phyloP scores from a whole-genome alignment of 2,329 filamentous ascomycete genomes.

The Emergomyces orientalis region DNA sequence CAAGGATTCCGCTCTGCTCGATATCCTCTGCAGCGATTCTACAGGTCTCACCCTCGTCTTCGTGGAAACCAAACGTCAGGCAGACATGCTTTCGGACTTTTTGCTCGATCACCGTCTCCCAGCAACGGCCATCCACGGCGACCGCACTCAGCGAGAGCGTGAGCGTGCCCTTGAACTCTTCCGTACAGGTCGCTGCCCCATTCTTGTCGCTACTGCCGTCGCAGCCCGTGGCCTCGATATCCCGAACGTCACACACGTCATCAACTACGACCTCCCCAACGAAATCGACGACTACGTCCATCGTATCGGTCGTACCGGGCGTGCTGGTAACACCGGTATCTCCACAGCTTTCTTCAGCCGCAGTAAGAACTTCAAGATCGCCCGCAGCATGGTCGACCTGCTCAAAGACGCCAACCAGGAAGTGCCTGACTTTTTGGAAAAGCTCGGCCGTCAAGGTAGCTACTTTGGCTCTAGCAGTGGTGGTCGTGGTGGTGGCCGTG shows the following conservation, averaged over 20 bases:
- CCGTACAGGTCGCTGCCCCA: conserved; percentile 89
- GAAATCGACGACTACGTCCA: conserved; percentile 99
- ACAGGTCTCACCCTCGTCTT: conserved; percentile 92
- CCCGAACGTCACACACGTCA: conserved; percentile 89
- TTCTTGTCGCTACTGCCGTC: conserved; percentile 92
- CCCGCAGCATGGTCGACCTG: conserved; percentile 91
- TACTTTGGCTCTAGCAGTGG: conserved; percentile 63
- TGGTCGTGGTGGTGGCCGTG: conserved; percentile 56
- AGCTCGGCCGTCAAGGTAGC: conserved; percentile 87
- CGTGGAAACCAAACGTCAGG: conserved; percentile 99
- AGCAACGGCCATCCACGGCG: conserved; percentile 95
- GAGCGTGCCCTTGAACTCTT: conserved; percentile 97
- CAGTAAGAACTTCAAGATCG: conserved; percentile 84
- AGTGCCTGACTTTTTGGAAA: conserved; percentile 87
- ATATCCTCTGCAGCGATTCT: conserved; percentile 86
- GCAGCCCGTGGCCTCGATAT: conserved; percentile 89
- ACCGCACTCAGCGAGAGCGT: conserved; percentile 97
- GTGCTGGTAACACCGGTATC: conserved; percentile 97
- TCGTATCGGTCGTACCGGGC: conserved; percentile 98
- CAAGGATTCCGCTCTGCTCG: conserved; percentile 94
- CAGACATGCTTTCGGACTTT: conserved; percentile 94
- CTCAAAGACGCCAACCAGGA: conserved; percentile 99
- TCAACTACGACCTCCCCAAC: conserved; percentile 99
- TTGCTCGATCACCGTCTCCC: conserved; percentile 98
- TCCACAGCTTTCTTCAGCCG: conserved; percentile 99